A percentile compares a stretch with the other conserved stretches of the same genome.
phyloP scores from a whole-genome alignment of 176 grass and related monocot species.

The Secale cereale region DNA sequence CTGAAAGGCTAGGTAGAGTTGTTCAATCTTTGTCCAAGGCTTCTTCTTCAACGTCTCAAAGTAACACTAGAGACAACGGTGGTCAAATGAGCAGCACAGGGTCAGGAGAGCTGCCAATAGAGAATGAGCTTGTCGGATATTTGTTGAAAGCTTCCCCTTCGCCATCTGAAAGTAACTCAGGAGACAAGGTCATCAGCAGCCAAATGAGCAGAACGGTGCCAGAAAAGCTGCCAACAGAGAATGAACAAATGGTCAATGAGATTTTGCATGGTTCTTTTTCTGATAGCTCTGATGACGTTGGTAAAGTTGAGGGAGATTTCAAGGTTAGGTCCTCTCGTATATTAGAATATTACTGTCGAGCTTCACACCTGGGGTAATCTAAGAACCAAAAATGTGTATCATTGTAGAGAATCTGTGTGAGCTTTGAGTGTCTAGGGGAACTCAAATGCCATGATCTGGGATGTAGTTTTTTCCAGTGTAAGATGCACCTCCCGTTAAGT shows the following conservation, averaged over 20 bases:
- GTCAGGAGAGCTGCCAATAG: constrained; percentile 32
- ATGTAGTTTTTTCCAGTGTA: background rate
- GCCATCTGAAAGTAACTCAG: constrained; percentile 30
- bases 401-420: background rate
- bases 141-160: constrained; percentile 32
- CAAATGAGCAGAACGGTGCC: constrained; percentile 5
- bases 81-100: background rate
- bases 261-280: constrained; percentile 71
- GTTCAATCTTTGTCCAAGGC: constrained; percentile 50
- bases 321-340: constrained; percentile 46
- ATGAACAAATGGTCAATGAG: constrained; percentile 93
- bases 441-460: background rate
- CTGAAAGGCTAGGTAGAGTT: constrained; percentile 20
- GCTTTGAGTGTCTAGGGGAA: background rate
- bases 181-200: background rate
- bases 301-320: constrained; percentile 40
- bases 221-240: constrained; percentile 59
- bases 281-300: constrained; percentile 34
- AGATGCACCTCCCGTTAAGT: background rate
- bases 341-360: background rate
- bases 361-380: constrained; percentile 9
- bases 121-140: constrained; percentile 63
- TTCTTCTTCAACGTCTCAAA: constrained; percentile 18
- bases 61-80: constrained; percentile 1
- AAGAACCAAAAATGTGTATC: background rate